Evolutionary conservation across 73 alveolate genomes (phyloP), one percentile per base, ranked within the genome.

Genomic region (Breviolum minutum): DNA sequence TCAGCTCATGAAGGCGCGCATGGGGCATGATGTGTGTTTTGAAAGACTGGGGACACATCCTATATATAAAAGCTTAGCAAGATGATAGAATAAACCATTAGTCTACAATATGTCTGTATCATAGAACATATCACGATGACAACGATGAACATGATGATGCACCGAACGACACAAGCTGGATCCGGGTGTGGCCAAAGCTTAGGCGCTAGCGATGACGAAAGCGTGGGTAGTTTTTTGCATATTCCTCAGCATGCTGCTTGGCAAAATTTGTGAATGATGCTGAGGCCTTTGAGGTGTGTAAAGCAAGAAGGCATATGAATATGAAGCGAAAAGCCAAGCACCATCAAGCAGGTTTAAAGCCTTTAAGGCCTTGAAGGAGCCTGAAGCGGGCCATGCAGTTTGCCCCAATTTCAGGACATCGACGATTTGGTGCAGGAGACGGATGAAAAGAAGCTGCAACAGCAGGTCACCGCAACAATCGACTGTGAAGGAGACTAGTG

Each of bases 371-470:
- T 19, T 11, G 32, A 14, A 8, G 27, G 69, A 5, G 12, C 48
- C 8, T 16, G 73, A 60, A 82, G 71, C 71, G 40, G 84, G n/a
- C n/a, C n/a, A 40, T 22, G 10, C 27, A 32, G 32, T 29, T 29
- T n/a, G 66, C 61, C 19, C 19, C 6, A n/a, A 61, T n/a, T 5
- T 30, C 62, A 92, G 98, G 98, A 92, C 90, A 92, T 92, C 19
- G 98, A 92, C 66, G 98, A 92, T 22, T 60, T 73, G 80, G 98
- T 92, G 63, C 98, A 92, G 32, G 98, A 92, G 70, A 76, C 80
- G 54, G 98, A 92, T 64, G 79, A 92, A 29, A 26, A 32, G 79
- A 92, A 92, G 66, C 71, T 92, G n/a, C 81, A 92, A 68, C 98
- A 92, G 68, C 91, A 92, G 84, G 98, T 80, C 3, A 29, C 63